Evolutionary conservation across 2,329 filamentous ascomycete genomes (phyloP).

Genomic region (Incumbomyces delicatus): DNA sequence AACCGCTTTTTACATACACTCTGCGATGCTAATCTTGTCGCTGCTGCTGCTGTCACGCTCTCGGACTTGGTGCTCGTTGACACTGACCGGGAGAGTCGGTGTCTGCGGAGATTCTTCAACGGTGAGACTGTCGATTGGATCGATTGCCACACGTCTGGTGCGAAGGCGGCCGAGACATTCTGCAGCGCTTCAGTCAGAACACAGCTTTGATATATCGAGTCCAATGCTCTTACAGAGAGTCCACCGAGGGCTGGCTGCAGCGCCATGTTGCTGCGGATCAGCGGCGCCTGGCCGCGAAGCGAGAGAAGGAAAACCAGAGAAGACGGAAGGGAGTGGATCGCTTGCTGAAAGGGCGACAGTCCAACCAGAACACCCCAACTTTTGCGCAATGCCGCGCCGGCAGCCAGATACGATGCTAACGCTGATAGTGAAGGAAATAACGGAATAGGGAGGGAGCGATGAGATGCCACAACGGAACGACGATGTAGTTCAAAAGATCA

Average conservation of each 20-base stretch:
- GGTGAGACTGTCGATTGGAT: conserved; percentile 16
- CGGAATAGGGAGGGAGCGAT: too few relatives aligned
- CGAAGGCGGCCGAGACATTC: conserved; percentile 16
- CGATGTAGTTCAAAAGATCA: too few relatives aligned
- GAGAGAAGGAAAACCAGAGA: conserved; percentile 2
- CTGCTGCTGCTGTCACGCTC: conserved; percentile 2
- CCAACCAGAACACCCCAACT: too few relatives aligned
- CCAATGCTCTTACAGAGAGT: conserved; percentile 11
- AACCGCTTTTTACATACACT: background rate
- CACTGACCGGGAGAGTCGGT: conserved; percentile 11
- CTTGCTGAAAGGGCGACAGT: background rate
- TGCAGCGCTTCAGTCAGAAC: conserved; percentile 8
- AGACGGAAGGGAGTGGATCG: background rate
- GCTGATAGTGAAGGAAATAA: too few relatives aligned
- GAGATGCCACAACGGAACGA: too few relatives aligned
- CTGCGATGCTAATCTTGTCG: background rate
- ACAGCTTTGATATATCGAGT: background rate
- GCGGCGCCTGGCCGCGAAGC: conserved; percentile 6
- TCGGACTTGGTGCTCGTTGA: conserved; percentile 6
- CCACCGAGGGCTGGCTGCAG: conserved; percentile 14
- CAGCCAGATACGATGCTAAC: too few relatives aligned
- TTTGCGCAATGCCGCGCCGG: too few relatives aligned
- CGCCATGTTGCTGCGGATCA: conserved; percentile 11
- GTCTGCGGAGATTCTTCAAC: conserved; percentile 15
- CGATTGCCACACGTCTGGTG: conserved; percentile 16